phyloP scores from a whole-genome alignment of 768 basidiomycete genomes.

The Mycena polygramma region DNA sequence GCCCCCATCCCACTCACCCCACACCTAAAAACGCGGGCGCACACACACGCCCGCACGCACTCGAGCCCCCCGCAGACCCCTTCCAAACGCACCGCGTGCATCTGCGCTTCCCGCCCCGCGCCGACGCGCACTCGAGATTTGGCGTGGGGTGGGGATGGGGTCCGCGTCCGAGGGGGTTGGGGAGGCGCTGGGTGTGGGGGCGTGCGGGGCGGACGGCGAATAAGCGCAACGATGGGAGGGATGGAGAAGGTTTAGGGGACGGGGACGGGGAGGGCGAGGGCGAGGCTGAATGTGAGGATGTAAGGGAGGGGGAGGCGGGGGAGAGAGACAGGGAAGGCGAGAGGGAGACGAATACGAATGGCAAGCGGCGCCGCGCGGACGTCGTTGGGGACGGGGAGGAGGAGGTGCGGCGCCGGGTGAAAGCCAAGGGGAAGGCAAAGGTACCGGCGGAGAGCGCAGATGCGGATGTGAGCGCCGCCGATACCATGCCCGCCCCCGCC shows the following conservation, averaged over 20 bases:
- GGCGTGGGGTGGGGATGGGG: background rate
- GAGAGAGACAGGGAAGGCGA: background rate
- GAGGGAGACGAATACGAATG: background rate
- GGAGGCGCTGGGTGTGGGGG: constrained; percentile 1
- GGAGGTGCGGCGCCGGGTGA: background rate
- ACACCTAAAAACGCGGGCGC: too few relatives aligned
- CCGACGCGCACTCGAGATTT: too few relatives aligned
- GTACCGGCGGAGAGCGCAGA: too few relatives aligned
- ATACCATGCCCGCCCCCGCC: background rate
- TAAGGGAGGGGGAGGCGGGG: too few relatives aligned
- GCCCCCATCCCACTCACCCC: background rate
- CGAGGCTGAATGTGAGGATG: too few relatives aligned
- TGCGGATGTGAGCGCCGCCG: too few relatives aligned
- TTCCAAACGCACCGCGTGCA: background rate
- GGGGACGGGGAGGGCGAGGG: too few relatives aligned
- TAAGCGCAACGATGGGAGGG: too few relatives aligned
- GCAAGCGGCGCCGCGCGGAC: background rate
- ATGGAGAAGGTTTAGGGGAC: too few relatives aligned
- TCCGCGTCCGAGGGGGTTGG: background rate
- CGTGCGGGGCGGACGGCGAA: background rate
- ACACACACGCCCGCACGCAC: background rate
- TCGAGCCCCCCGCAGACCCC: background rate
- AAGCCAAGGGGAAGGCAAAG: background rate
- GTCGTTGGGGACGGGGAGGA: background rate
- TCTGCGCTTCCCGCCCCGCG: background rate